Percentiles rank a stretch among this genome's conserved stretches.
Evolutionary conservation across 2,329 filamentous ascomycete genomes (phyloP).

Genomic region (Sarocladium kiliense): DNA sequence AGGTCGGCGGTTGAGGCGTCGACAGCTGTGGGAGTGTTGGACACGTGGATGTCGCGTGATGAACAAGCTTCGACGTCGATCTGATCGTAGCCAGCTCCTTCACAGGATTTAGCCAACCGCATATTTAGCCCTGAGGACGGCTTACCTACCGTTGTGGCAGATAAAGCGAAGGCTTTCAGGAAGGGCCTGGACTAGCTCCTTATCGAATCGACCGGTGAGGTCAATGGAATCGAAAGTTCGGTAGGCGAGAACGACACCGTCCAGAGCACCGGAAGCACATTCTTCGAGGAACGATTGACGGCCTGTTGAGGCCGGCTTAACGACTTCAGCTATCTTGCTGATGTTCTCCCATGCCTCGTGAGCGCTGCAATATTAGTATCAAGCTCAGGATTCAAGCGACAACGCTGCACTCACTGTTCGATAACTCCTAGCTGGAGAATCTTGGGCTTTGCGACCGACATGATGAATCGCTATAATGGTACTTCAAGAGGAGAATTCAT

Average conservation of each 20-base stretch:
- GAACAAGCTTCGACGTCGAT: slow-evolving; percentile 70
- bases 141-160: slow-evolving; percentile 51
- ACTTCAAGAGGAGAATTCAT: not conserved
- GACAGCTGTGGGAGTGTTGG: slow-evolving; percentile 76
- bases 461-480: slow-evolving; percentile 12
- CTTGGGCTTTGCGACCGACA: slow-evolving; percentile 23
- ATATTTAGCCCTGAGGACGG: too few species aligned
- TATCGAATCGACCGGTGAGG: slow-evolving; percentile 66
- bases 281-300: slow-evolving; percentile 66
- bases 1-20: slow-evolving; percentile 81
- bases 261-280: slow-evolving; percentile 58
- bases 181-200: slow-evolving; percentile 57
- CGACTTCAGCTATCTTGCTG: slow-evolving; percentile 56
- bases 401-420: slow-evolving; percentile 35
- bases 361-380: too few species aligned
- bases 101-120: too few species aligned
- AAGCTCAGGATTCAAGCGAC: too few species aligned
- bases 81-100: slow-evolving; percentile 84
- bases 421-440: slow-evolving; percentile 35
- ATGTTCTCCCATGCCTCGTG: slow-evolving; percentile 60
- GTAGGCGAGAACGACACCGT: slow-evolving; percentile 61
- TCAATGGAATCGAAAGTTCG: slow-evolving; percentile 62
- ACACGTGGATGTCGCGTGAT: slow-evolving; percentile 60
- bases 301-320: slow-evolving; percentile 55
- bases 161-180: slow-evolving; percentile 52